Base-by-base conservation (phyloP, 768 basidiomycete genomes). In the Butyriboletus loyo region DNA sequence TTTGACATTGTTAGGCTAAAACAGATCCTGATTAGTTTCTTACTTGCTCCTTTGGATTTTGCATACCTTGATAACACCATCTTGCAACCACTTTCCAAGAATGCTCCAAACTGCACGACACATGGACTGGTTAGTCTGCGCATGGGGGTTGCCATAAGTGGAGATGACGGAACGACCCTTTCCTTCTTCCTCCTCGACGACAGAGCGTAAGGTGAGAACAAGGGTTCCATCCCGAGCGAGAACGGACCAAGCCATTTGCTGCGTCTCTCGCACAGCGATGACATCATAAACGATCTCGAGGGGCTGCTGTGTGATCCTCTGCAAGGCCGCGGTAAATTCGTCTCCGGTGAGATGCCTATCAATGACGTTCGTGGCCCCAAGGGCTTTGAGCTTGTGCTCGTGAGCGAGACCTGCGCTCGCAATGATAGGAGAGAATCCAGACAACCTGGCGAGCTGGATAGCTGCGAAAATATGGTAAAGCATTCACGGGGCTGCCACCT, bases 371-470 rank as follows among this genome's bases (percentile, higher is more conserved):
- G 77, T 75, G 4, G 72, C 76, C 8, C 77, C 75, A 22, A 76
- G 58, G 5, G 61, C 66, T 53, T 70, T 67, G 25, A 77, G 69
- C 13, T 53, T 47, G 1, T 59, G 50, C 35, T 65, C 42, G 38
- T 75, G 66, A 14, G 64, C 56, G 8, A 57, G 53, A 17, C 72
- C 73, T 0, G 76, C 67, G 1, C 68, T 76, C 22, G 71, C 59
- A 14, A 78, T 75, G 46, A 77, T 73, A 6, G 75, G 74, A 11
- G 69, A 64, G 59, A 75, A 76, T 1, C 73, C 75, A 3, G 73
- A 68, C 30, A 71, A 49, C 31, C 58, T 69, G 2, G 76, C 75
- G 15, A 77, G 65, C 57, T 78, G 77, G 51, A 72, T 67, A 14
- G 49, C 76, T 74, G 48, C 35, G 30, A 41, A 38, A 35, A 22